Evolutionary conservation across 164 flowering plant genomes (phyloP), one percentile per base, ranked within the genome.

Genomic region (Dillenia suffruticosa): DNA sequence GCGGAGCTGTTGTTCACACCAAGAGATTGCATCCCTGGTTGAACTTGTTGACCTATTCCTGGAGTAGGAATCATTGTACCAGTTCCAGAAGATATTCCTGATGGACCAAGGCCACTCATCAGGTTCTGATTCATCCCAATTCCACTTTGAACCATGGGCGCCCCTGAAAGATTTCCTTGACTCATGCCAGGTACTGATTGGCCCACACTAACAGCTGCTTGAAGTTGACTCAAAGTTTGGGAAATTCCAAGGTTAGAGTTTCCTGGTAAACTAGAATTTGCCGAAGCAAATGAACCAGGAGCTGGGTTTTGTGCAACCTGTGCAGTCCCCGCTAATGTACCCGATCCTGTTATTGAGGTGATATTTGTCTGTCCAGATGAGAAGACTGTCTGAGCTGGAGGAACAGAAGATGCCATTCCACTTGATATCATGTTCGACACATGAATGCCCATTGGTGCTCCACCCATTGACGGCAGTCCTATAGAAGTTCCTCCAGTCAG

Each of bases 41-140:
- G 92, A 45, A 54, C 77, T 78, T 74, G 84, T 64, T 82, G 91
- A 69, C 85, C 10, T 81, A 92, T 88, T 74, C 94, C 96, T 24
- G 96, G 94, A 69, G 88, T 90, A 52, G 94, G 97, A 64, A 90
- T 86, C 97, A 91, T 87, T 48, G 93, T 74, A 22, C 88, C 89
- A 67, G 68, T 76, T 61, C 87, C 89, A 68, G 94, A 68, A 55
- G 89, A 58, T 22, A 76, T 71, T 57, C 71, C 73, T n/a, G 91
- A 64, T 57, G 73, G 72, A 63, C 81, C 86, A 64, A 78, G 73
- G 57, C 77, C 79, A 69, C 56, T 82, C 77, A 87, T 83, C 65
- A 82, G 69, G 63, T 81, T 88, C 46, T 80, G 93, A 61, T 77
- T 93, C 83, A 85, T 68, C 26, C 86, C 80, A 57, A 80, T 65